Base-by-base conservation (phyloP, 176 grass and related monocot species). In the Ensete glaucum region DNA sequence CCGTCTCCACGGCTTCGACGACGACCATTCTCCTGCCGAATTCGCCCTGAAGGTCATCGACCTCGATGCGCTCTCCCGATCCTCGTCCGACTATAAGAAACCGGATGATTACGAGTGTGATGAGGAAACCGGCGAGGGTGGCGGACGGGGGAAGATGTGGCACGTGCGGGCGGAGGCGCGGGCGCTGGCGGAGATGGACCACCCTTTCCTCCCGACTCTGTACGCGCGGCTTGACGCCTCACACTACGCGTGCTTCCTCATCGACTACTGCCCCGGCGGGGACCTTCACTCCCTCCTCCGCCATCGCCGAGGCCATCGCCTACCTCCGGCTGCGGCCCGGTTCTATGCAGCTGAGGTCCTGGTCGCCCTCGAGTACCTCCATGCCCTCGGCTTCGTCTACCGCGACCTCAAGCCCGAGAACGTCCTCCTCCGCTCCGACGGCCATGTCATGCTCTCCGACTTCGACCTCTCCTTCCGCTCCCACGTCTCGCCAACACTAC, bases 321-420 rank as follows among this genome's bases (percentile, higher is more conserved):
- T 96, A 5, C 92, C 92, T 3, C 72, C 88, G 17, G 78, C 84
- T 11, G 89, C 89, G 0, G 85, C 85, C 2, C 86, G 92, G 59
- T 96, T 96, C 87, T 96, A 96, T 76, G 87, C 89, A 3, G 77
- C 85, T 0, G 92, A 96, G 85, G 90, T 92, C 75, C 79, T 96
- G 2, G 87, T 96, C n/a, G 87, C 92, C 27, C 79, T 92, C 26
- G 92, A 96, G 83, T 96, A 96, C 85, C 89, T 96, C 15, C 92
- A 96, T 80, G 83, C 85, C n/a, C 87, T 92, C 12, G 92, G 92
- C 16, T 92, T 96, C 69, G 87, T 96, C 17, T 96, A 96, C 87
- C 89, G 92, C 6, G 92, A 96, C 72, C 87, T 96, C 76, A 96
- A 96, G 83, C 92, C 92, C 1, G 92, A 96, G 92, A 96, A 96